phyloP scores from a whole-genome alignment of 192 early-diverging fungal genomes.

The Phycomyces nitens region DNA sequence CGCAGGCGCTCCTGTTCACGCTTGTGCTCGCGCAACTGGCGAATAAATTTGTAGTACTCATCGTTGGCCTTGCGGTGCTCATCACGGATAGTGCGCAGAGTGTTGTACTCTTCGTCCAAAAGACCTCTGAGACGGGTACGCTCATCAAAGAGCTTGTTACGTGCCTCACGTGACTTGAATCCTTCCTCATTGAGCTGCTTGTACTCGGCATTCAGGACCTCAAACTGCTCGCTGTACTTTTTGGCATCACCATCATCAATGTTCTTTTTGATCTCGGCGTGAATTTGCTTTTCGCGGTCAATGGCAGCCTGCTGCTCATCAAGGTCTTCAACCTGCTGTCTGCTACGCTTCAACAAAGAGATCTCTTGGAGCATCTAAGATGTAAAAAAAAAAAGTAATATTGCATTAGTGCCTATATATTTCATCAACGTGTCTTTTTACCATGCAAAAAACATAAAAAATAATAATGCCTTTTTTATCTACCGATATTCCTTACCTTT shows the following conservation, averaged over 20 bases:
- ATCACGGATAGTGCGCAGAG: constrained; percentile 63
- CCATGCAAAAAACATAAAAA: no score
- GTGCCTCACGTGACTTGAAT: constrained; percentile 58
- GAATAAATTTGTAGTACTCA: constrained; percentile 69
- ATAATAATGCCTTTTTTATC: no score
- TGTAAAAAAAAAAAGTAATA: constrained; percentile 19
- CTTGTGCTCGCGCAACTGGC: constrained; percentile 62
- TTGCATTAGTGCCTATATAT: no score
- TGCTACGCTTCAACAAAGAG: constrained; percentile 69
- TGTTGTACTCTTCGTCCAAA: constrained; percentile 66
- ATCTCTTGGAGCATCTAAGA: constrained; percentile 74
- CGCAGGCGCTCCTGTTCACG: constrained; percentile 64
- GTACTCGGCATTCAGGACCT: constrained; percentile 70
- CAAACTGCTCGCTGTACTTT: constrained; percentile 64
- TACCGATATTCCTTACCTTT: no score
- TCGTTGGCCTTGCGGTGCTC: constrained; percentile 71
- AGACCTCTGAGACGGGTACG: constrained; percentile 66
- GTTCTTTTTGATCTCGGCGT: constrained; percentile 65
- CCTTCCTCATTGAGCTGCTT: constrained; percentile 60
- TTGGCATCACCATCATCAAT: constrained; percentile 63
- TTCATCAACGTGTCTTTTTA: no score
- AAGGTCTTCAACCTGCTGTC: constrained; percentile 64
- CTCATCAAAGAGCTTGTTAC: constrained; percentile 66
- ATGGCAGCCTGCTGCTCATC: constrained; percentile 55
- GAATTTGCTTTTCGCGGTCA: constrained; percentile 51